Conservation (phyloP, 73 alveolate genomes). For the Tetrahymena thermophila region DNA sequence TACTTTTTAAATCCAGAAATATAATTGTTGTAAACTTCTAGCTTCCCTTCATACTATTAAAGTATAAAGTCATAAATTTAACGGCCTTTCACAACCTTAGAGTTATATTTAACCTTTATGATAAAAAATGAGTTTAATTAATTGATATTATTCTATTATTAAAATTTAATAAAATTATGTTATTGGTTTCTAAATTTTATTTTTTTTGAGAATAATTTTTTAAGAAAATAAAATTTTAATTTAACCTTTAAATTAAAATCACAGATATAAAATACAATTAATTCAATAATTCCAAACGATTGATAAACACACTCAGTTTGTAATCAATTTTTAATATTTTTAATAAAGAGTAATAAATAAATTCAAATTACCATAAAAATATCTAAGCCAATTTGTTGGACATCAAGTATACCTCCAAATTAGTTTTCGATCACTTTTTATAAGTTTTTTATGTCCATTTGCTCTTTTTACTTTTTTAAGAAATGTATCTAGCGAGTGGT, state of each 20-base stretch:
- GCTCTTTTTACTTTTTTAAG: background rate
- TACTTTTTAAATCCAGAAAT: background rate
- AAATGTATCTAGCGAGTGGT: background rate
- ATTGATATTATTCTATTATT: no score
- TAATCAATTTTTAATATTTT: no score
- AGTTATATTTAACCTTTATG: background rate
- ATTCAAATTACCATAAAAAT: background rate
- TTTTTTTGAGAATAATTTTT: no score
- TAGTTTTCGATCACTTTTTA: background rate
- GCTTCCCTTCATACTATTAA: background rate
- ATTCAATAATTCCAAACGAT: no score
- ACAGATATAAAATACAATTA: no score
- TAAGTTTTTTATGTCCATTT: background rate
- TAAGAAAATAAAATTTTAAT: no score
- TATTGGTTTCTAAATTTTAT: no score
- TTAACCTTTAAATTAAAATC: no score
- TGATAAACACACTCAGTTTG: no score
- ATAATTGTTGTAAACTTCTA: background rate
- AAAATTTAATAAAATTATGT: background rate
- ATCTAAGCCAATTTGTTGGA: background rate
- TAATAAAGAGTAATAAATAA: no score
- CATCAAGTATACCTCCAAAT: background rate
- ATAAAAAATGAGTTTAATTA: no score
- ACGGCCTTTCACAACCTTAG: background rate
- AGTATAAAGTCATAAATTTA: background rate